These are phyloP conservation scores for Penicillium argentinense DNA, from an alignment of 495 filamentous ascomycete genomes.

Conservation along the genomic window DNA sequence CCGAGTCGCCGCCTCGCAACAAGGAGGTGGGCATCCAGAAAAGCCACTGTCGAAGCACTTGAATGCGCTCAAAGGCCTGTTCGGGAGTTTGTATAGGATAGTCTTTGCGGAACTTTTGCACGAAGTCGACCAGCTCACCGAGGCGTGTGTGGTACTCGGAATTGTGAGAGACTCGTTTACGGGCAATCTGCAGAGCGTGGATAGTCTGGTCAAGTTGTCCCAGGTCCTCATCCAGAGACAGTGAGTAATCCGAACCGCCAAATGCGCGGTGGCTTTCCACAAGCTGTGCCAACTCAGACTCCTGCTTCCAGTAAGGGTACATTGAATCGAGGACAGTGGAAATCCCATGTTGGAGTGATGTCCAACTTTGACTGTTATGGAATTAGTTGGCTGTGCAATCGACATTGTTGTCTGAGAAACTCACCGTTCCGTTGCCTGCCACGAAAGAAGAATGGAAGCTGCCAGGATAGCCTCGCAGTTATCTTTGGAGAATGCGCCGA, in stretches of 20 bases:
- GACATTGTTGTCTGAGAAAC: slow-evolving; percentile 36
- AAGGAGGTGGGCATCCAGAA: slow-evolving; percentile 90
- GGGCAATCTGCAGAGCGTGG: slow-evolving; percentile 60
- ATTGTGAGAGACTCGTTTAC: slow-evolving; percentile 68
- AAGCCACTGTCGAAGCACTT: slow-evolving; percentile 84
- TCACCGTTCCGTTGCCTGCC: slow-evolving; percentile 97
- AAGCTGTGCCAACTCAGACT: slow-evolving; percentile 81
- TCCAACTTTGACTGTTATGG: slow-evolving; percentile 76
- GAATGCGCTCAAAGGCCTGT: slow-evolving; percentile 84
- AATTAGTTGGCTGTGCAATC: slow-evolving; percentile 21
- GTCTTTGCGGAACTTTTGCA: slow-evolving; percentile 73
- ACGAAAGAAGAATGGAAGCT: slow-evolving; percentile 87
- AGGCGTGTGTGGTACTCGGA: slow-evolving; percentile 73
- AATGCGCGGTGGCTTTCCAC: slow-evolving; percentile 62
- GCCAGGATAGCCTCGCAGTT: slow-evolving; percentile 92
- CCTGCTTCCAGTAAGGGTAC: slow-evolving; percentile 81
- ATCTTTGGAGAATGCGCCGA: slow-evolving; percentile 77
- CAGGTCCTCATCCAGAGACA: slow-evolving; percentile 62
- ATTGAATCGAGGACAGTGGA: slow-evolving; percentile 88
- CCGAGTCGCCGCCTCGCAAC: slow-evolving; percentile 51
- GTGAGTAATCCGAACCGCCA: slow-evolving; percentile 53
- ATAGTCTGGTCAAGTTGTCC: slow-evolving; percentile 59
- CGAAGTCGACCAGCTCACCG: slow-evolving; percentile 75
- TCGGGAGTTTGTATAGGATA: slow-evolving; percentile 70
- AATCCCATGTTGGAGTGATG: slow-evolving; percentile 86